Evolutionary conservation across 495 filamentous ascomycete genomes (phyloP), one percentile per base, ranked within the genome.

Genomic region (Penicillium desertorum): DNA sequence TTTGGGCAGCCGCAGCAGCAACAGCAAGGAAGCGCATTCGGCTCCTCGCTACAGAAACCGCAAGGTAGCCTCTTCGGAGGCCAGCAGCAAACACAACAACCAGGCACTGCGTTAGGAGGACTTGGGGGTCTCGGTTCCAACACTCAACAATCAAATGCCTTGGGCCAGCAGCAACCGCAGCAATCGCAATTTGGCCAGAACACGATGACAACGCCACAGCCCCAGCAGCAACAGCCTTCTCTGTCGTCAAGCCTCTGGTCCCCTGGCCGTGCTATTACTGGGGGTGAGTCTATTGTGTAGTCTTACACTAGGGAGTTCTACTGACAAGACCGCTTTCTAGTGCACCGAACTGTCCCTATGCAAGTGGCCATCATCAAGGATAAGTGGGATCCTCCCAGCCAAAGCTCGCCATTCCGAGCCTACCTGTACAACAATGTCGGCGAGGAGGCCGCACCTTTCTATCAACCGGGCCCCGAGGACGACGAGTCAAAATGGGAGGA

Each of bases 401-500:
- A 81, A 11, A 79, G 83, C 58, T 96, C 90, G 56, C 86, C 82
- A 5, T 95, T 99, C 76, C 87, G 91, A 65, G 78, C 88, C 52
- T 98, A 98, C 69, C 88, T 97, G 69, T 98, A 98, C 77, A 98
- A 98, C 73, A 81, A 87, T 60, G 90, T 96, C 53, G 84, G 86
- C 17, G 85, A 91, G 61, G 84, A 89, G 19, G 77, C 83, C 51
- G 88, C 88, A 8, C 89, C 91, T 4, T 93, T 90, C 73, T 97
- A 89, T 72, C 83, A 86, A 58, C 92, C 92, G 6, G 79, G 81
- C 1, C 76, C 87, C 16, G 76, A 83, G 56, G 94, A 98, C 62
- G 87, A 96, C 71, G 83, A 86, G 23, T 80, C 82, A 34, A 92
- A 88, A 68, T 99, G 92, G 92, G 94, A 99, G 62, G 91, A 96